Evolutionary conservation across 805 yeast genomes (phyloP), one percentile per base, ranked within the genome.

Genomic region (Vanderwaltozyma yarrowii): DNA sequence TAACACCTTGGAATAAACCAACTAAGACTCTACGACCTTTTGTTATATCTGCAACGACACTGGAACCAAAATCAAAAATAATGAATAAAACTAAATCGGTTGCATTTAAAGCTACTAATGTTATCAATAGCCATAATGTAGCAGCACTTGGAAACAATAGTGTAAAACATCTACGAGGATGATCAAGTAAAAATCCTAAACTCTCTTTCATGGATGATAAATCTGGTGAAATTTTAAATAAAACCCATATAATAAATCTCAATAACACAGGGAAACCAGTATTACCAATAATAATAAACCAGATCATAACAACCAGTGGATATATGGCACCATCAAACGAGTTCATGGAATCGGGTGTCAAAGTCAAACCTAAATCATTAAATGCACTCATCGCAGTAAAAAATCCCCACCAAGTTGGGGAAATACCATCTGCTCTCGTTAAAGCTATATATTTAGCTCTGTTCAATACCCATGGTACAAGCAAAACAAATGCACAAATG

Each of bases 101-200:
- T 2, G 69, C 72, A 56, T 89, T 89, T 47, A 92, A 61, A 1
- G 70, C 69, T 13, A 87, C 69, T 43, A 92, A 66, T 15, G 88
- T 83, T 40, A 76, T 67, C 36, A 87, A 67, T 32, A 92, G 67
- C 96, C 96, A 87, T 94, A 95, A 86, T 0, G 98, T 89, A 3
- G 97, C 94, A 2, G 79, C 78, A 3, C 89, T 73, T 0, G 98
- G 98, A 51, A 92, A 92, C 40, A 92, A 65, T 41, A 92, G 63
- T 3, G 97, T 87, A 54, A 89, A 92, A 57, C 98, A 92, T 52
- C 99, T 81, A 54, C 99, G 77, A 1, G 99, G 99, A 58, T 92
- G 98, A 45, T 88, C 96, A 30, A 92, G 66, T 41, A 92, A 60
- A 49, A 92, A 92, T 0, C 85, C 88, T 13, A 88, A 62, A 5